Conservation (phyloP, 768 basidiomycete genomes). For the Lactarius hengduanensis region DNA sequence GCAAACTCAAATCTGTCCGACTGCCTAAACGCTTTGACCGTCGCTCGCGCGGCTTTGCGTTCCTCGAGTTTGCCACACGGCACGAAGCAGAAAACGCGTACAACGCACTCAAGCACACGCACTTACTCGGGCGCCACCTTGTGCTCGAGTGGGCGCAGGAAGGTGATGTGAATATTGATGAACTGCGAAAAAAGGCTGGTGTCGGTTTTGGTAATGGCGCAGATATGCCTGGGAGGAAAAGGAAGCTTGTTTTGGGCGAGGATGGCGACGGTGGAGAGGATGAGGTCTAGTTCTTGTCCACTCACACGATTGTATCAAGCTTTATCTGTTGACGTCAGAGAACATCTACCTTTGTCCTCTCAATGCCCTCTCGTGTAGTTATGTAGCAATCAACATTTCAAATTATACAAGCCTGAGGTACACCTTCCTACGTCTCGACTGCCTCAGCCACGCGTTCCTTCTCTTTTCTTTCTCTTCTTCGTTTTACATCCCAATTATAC, state of each 20-base stretch:
- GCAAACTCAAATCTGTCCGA: conserved; percentile 91
- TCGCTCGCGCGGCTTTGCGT: conserved; percentile 91
- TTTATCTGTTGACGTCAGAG: background rate
- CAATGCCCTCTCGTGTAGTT: too few relatives aligned
- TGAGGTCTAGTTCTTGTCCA: conserved; percentile 25
- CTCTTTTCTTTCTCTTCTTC: conserved; percentile 52
- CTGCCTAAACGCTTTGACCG: conserved; percentile 90
- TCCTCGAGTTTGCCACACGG: conserved; percentile 88
- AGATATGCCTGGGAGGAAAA: conserved; percentile 70
- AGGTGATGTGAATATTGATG: conserved; percentile 77
- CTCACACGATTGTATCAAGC: too few relatives aligned
- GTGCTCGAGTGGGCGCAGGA: conserved; percentile 89
- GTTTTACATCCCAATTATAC: conserved; percentile 95
- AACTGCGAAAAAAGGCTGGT: conserved; percentile 73
- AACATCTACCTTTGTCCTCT: background rate
- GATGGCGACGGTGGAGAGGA: conserved; percentile 38
- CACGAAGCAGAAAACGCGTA: conserved; percentile 90
- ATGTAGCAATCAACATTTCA: background rate
- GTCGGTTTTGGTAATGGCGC: conserved; percentile 71
- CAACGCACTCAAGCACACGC: conserved; percentile 84
- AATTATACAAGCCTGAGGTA: background rate
- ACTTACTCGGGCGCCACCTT: conserved; percentile 92
- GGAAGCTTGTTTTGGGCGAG: conserved; percentile 61
- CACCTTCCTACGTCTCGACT: conserved; percentile 3
- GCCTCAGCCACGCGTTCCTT: conserved; percentile 9